phyloP scores from a whole-genome alignment of 2,329 filamentous ascomycete genomes.

The Aurifilum marmelostoma region DNA sequence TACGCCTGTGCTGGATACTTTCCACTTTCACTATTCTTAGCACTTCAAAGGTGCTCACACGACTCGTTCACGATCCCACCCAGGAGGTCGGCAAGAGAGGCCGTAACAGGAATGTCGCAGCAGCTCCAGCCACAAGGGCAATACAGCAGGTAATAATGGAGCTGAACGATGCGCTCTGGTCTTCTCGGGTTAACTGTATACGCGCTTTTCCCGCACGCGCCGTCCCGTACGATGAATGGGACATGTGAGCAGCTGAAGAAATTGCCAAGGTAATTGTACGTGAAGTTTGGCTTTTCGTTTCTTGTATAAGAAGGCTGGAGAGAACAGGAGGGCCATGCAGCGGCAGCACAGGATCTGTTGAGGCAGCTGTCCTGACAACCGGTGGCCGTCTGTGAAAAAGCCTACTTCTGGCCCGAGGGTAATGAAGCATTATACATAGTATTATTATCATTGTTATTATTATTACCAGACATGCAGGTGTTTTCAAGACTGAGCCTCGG shows the following conservation, averaged over 20 bases:
- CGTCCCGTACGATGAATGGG: neutral
- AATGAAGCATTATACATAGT: too few species aligned
- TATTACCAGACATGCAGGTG: conserved; percentile 19
- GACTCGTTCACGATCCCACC: conserved; percentile 2
- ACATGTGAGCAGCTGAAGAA: neutral
- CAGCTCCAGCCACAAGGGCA: neutral
- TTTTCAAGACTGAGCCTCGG: conserved; percentile 33
- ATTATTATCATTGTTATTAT: neutral
- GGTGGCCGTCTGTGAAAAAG: neutral
- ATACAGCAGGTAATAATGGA: conserved; percentile 6
- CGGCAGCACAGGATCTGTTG: neutral
- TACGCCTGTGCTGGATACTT: neutral
- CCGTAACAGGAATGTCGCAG: neutral
- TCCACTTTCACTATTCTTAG: neutral
- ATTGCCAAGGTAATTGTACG: neutral
- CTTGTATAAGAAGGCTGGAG: neutral
- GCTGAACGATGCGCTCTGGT: neutral
- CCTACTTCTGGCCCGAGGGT: neutral
- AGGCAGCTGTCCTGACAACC: neutral
- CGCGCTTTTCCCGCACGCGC: conserved; percentile 1
- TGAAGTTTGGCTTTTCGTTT: neutral
- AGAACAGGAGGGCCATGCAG: neutral
- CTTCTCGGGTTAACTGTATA: conserved; percentile 14
- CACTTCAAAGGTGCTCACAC: neutral
- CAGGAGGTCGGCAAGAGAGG: neutral